A percentile compares a stretch with the other conserved stretches of the same genome.
These are phyloP conservation scores for Globisporangium spinosum DNA, from an alignment of 352 stramenopile genomes.

Conservation along the genomic window DNA sequence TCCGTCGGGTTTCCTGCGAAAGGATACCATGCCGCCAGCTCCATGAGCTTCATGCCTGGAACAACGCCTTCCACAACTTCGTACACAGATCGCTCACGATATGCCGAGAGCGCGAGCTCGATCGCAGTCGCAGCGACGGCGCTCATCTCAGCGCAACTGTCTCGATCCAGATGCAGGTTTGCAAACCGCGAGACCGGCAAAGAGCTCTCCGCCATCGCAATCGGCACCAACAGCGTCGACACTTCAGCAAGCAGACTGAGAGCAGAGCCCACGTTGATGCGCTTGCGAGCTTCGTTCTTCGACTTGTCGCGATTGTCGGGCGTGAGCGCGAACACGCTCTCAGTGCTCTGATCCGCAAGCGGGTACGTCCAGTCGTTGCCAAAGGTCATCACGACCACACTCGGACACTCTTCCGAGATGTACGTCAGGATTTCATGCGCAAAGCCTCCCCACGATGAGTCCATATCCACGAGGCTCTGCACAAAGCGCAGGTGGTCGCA, in stretches of 20 bases:
- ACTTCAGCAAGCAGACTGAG: slow-evolving; percentile 59
- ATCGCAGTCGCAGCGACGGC: slow-evolving; percentile 48
- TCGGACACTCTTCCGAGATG: slow-evolving; percentile 63
- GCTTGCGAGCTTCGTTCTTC: slow-evolving; percentile 55
- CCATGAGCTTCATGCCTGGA: slow-evolving; percentile 53
- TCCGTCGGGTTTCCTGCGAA: slow-evolving; percentile 25
- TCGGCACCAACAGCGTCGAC: slow-evolving; percentile 49
- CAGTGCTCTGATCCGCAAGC: slow-evolving; percentile 39
- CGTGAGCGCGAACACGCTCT: slow-evolving; percentile 37
- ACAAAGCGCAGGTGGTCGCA: slow-evolving; percentile 67
- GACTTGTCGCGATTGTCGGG: slow-evolving; percentile 40
- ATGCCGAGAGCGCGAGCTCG: slow-evolving; percentile 42
- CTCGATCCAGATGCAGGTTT: slow-evolving; percentile 27
- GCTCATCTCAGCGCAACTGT: slow-evolving; percentile 27
- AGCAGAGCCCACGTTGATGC: slow-evolving; percentile 61
- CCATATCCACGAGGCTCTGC: slow-evolving; percentile 73
- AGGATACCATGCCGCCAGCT: slow-evolving; percentile 48
- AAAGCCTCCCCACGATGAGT: slow-evolving; percentile 75
- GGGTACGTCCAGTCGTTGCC: slow-evolving; percentile 79
- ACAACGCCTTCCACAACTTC: slow-evolving; percentile 44
- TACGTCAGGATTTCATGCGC: slow-evolving; percentile 72
- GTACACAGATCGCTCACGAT: slow-evolving; percentile 31
- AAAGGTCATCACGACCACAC: slow-evolving; percentile 44
- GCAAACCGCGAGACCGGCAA: slow-evolving; percentile 27
- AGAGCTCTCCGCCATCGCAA: slow-evolving; percentile 39